Evolutionary conservation across 2,329 filamentous ascomycete species (phyloP), one percentile per base, ranked within the genome.

Genomic region (Fusarium sp.): DNA sequence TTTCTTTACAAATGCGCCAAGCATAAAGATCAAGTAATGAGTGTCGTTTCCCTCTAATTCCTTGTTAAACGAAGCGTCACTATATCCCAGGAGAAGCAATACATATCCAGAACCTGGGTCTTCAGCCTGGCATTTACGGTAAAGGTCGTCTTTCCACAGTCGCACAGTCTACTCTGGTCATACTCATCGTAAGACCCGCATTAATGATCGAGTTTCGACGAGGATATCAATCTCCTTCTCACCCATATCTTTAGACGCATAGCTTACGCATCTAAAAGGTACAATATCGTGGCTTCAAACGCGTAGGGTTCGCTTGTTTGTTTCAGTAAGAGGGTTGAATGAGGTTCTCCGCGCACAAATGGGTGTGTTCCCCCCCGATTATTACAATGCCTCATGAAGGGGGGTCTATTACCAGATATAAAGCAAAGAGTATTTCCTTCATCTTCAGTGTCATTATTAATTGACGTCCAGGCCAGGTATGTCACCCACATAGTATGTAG

Each of bases 121-220:
- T 28, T 21, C 17, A 17, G 14, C 7, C 14, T 39, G 20, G 8
- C 8, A 14, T 14, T 6, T 21, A 17, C 28, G 17, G n/a, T 9
- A 52, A 21, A 7, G 17, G 17, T 11, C 6, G 19, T 36, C 12
- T 28, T 44, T 4, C 28, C 7, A 32, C 46, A 23, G 42, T 42
- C 19, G 15, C 19, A 14, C 8, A 17, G 34, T 36, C 17, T 9
- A n/a, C 17, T 36, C 34, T 36, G 34, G n/a, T 4, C 17, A 17
- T n/a, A 26, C 30, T 45, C 34, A 28, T 21, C 44, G 30, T 6
- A 8, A 12, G 39, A 17, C 65, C 56, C 51, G 57, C 45, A 67
- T 47, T 48, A 58, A 26, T 23, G 21, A 30, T 15, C 36, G 48
- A 45, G 57, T 51, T 54, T 28, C 40, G 20, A 36, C 38, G 28